phyloP scores from a whole-genome alignment of 176 grass and related monocot species.

The Oryza rufipogon region DNA sequence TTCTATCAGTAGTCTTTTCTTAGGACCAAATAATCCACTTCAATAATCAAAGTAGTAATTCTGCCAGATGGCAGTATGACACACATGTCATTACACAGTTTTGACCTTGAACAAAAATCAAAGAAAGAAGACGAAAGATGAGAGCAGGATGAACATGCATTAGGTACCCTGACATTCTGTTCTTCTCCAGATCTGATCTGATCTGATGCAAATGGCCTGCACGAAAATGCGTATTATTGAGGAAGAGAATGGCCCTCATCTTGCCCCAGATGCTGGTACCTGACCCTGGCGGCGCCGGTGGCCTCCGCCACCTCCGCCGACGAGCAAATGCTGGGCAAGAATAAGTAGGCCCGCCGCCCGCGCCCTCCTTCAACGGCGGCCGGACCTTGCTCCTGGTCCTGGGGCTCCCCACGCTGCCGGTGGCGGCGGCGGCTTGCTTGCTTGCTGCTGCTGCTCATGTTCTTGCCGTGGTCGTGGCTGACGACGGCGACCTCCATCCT shows the following conservation, averaged over 20 bases:
- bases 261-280: conserved; percentile 30
- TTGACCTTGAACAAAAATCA: not conserved
- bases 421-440: not conserved
- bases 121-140: not conserved
- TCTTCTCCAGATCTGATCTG: not conserved
- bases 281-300: conserved; percentile 1
- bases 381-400: not conserved
- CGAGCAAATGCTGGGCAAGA: conserved; percentile 56
- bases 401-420: not conserved
- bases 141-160: conserved; percentile 11
- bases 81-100: too few relatives aligned
- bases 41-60: too few relatives aligned
- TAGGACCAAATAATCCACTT: too few relatives aligned
- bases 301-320: conserved; percentile 36
- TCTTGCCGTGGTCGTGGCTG: not conserved
- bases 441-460: conserved; percentile 13
- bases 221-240: not conserved
- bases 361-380: conserved; percentile 6
- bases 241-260: conserved; percentile 22
- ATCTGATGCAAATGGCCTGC: not conserved
- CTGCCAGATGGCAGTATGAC: too few relatives aligned
- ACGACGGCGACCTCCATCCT: not conserved
- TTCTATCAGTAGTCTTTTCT: too few relatives aligned
- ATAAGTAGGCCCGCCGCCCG: conserved; percentile 8
- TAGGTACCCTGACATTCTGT: not conserved